These are phyloP conservation scores for Fusarium circinatum DNA, from an alignment of 2,329 filamentous ascomycete genomes.

Conservation along the genomic window DNA sequence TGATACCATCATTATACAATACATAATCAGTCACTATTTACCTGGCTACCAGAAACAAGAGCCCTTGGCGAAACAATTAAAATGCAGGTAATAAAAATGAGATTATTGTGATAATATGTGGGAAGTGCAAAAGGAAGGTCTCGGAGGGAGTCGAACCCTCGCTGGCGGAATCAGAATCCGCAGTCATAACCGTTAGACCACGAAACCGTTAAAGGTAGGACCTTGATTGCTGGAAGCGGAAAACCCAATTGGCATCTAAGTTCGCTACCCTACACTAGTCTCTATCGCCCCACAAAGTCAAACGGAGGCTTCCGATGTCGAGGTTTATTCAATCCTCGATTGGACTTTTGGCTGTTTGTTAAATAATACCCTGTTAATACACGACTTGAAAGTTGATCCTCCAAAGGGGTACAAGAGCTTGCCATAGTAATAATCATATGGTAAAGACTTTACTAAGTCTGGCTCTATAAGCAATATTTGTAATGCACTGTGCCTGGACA, in stretches of 20 bases:
- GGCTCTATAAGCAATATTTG: too few species aligned
- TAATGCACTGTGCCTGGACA: too few species aligned
- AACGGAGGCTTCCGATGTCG: fast-evolving
- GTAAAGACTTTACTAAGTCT: too few species aligned
- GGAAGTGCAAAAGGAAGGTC: background rate
- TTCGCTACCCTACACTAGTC: background rate
- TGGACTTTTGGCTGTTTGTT: background rate
- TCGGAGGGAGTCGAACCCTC: slow-evolving; percentile 3
- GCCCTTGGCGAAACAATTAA: too few species aligned
- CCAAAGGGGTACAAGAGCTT: too few species aligned
- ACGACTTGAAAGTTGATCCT: too few species aligned
- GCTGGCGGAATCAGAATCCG: slow-evolving; percentile 1
- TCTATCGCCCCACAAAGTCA: fast-evolving
- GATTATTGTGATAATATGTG: fast-evolving
- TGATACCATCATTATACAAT: background rate
- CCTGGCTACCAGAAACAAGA: background rate
- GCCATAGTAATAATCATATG: too few species aligned
- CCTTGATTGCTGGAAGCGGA: background rate
- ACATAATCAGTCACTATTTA: background rate
- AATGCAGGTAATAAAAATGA: background rate
- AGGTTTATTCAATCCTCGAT: background rate
- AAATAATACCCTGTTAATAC: fast-evolving
- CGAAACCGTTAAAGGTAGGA: background rate
- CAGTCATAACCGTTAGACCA: slow-evolving; percentile 4
- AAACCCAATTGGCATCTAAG: background rate